phyloP scores from a whole-genome alignment of 1,284 basidiomycete species.

The Ceratobasidium sp. region DNA sequence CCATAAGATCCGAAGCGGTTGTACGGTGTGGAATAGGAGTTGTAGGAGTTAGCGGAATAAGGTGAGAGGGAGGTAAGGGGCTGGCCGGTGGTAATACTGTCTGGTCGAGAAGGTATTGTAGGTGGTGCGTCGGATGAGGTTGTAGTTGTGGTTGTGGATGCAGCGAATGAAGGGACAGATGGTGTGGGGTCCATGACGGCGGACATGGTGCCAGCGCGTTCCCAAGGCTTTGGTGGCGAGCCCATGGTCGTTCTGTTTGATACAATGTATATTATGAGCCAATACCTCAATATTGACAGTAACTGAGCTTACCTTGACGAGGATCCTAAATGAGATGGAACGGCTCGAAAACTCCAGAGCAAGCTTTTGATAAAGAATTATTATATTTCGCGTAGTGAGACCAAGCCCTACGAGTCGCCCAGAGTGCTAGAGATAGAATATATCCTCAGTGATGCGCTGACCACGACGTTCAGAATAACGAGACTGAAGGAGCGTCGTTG shows the following conservation, averaged over 20 bases:
- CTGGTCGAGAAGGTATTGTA: constrained; percentile 65
- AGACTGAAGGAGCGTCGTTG: neutral
- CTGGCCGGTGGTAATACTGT: constrained; percentile 59
- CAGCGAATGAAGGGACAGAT: constrained; percentile 52
- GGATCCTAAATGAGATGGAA: neutral
- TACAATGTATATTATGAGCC: neutral
- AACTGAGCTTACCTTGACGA: neutral
- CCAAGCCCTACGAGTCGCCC: neutral
- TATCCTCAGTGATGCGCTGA: neutral
- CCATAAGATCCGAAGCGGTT: constrained; percentile 64
- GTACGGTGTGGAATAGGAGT: constrained; percentile 61
- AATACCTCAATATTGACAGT: neutral
- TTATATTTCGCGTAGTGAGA: neutral
- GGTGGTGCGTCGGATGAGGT: constrained; percentile 55
- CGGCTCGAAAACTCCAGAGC: neutral
- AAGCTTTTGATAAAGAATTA: too few species aligned
- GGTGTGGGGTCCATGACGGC: constrained; percentile 56
- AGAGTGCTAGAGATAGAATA: neutral
- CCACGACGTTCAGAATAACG: neutral
- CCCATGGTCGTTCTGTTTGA: constrained; percentile 63
- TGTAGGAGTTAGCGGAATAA: constrained; percentile 55
- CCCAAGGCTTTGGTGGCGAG: constrained; percentile 90
- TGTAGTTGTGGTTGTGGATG: constrained; percentile 49
- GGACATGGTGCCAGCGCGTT: constrained; percentile 66
- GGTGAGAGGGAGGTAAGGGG: constrained; percentile 58